These are phyloP conservation scores for Chlorophyllum brunneum DNA, from an alignment of 768 basidiomycete species.

Conservation along the genomic window DNA sequence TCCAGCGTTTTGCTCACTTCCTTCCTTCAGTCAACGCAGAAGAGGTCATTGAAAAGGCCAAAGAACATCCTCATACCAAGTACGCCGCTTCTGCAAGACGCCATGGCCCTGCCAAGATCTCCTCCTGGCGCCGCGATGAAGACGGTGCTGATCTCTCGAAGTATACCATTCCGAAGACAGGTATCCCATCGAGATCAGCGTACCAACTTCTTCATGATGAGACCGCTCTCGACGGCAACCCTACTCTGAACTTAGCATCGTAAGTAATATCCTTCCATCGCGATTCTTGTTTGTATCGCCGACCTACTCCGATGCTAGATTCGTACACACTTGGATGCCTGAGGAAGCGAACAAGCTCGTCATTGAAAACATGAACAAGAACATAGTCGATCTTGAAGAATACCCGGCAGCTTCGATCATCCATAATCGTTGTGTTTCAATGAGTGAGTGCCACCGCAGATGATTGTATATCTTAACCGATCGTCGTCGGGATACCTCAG, in stretches of 20 bases:
- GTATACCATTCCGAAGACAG: constrained; percentile 39
- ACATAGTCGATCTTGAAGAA: constrained; percentile 65
- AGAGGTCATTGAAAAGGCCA: constrained; percentile 38
- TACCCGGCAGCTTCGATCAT: constrained; percentile 55
- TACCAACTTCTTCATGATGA: constrained; percentile 55
- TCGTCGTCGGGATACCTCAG: constrained; percentile 20
- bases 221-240: constrained; percentile 52
- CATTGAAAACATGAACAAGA: constrained; percentile 62
- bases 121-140: constrained; percentile 36
- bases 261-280: constrained; percentile 31
- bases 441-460: constrained; percentile 34
- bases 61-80: constrained; percentile 36
- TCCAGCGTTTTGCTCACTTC: neutral
- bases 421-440: constrained; percentile 51
- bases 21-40: constrained; percentile 41
- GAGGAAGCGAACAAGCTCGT: constrained; percentile 51
- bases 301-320: constrained; percentile 21
- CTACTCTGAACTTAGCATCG: constrained; percentile 61
- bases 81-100: constrained; percentile 25
- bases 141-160: constrained; percentile 39
- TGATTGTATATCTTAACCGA: neutral
- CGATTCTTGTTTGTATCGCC: too few relatives aligned
- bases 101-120: constrained; percentile 22
- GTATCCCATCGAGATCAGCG: constrained; percentile 40
- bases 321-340: constrained; percentile 59